Percentiles rank a stretch among this genome's conserved stretches.
Evolutionary conservation across 2,329 filamentous ascomycete species (phyloP).

Genomic region (Sphaerulina populicola): DNA sequence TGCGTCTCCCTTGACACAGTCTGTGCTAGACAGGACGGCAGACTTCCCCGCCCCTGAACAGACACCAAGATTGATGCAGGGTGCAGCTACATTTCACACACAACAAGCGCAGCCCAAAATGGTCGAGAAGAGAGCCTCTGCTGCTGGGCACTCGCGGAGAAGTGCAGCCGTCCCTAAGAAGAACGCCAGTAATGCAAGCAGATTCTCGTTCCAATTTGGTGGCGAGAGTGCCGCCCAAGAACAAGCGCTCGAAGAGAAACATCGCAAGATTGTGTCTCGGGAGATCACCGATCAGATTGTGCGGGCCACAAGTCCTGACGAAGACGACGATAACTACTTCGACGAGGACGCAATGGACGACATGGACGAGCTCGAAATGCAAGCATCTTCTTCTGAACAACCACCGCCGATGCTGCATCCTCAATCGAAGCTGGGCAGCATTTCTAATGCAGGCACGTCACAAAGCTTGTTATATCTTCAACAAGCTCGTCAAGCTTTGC

Average conservation of each 20-base stretch:
- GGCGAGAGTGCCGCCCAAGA: conserved; percentile 56
- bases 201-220: conserved; percentile 76
- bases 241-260: conserved; percentile 63
- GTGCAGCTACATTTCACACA: conserved; percentile 11
- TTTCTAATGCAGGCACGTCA: conserved; percentile 3
- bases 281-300: conserved; percentile 11
- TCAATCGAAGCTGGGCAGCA: conserved; percentile 5
- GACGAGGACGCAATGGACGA: conserved; percentile 40
- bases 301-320: conserved; percentile 20
- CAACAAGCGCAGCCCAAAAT: conserved; percentile 17
- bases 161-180: conserved; percentile 34
- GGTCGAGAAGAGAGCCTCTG: conserved; percentile 27
- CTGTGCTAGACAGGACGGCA: conserved; percentile 8
- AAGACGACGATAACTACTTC: conserved; percentile 33
- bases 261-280: conserved; percentile 32
- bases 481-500: conserved; percentile 18
- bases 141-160: conserved; percentile 27
- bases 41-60: conserved; percentile 17
- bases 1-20: conserved; percentile 1
- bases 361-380: conserved; percentile 40
- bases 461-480: conserved; percentile 19
- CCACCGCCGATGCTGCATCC: not conserved
- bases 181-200: conserved; percentile 59
- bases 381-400: conserved; percentile 11
- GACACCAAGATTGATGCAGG: conserved; percentile 11